Conservation (phyloP, 2,329 filamentous ascomycete genomes). For the Ramularia collo-cygni region DNA sequence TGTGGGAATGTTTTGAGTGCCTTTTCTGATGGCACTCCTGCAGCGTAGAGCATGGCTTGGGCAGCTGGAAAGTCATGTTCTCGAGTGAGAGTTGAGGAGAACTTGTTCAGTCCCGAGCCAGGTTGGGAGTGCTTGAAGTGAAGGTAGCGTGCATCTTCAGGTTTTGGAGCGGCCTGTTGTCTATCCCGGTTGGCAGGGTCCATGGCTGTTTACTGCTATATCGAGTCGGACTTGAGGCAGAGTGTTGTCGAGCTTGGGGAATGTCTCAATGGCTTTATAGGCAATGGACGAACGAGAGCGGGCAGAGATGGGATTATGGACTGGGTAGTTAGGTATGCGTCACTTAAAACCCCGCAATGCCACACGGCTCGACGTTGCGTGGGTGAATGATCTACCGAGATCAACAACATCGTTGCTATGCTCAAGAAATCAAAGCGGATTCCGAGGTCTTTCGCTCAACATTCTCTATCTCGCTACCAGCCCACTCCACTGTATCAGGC, state of each 20-base stretch:
- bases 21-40: slow-evolving; percentile 74
- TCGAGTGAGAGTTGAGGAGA: slow-evolving; percentile 73
- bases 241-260: background rate
- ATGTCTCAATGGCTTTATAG: slow-evolving; percentile 9
- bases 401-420: too few relatives aligned
- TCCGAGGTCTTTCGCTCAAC: too few relatives aligned
- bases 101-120: slow-evolving; percentile 67
- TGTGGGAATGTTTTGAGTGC: slow-evolving; percentile 88
- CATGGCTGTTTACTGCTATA: slow-evolving; percentile 26
- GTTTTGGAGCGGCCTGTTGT: slow-evolving; percentile 20
- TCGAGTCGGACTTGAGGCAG: too few relatives aligned
- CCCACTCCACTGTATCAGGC: too few relatives aligned
- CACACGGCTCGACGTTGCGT: too few relatives aligned
- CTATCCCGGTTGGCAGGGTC: slow-evolving; percentile 32
- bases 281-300: slow-evolving; percentile 4
- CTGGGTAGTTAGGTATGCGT: too few relatives aligned
- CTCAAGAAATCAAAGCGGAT: too few relatives aligned
- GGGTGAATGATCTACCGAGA: too few relatives aligned
- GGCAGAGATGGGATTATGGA: slow-evolving; percentile 12
- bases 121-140: slow-evolving; percentile 50
- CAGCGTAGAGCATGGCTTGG: slow-evolving; percentile 92
- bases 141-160: slow-evolving; percentile 47
- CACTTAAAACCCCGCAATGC: slow-evolving; percentile 12
- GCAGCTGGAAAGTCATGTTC: slow-evolving; percentile 88
- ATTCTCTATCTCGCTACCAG: too few relatives aligned